phyloP scores from a whole-genome alignment of 495 filamentous ascomycete species.

The Podospora pseudoanserina region DNA sequence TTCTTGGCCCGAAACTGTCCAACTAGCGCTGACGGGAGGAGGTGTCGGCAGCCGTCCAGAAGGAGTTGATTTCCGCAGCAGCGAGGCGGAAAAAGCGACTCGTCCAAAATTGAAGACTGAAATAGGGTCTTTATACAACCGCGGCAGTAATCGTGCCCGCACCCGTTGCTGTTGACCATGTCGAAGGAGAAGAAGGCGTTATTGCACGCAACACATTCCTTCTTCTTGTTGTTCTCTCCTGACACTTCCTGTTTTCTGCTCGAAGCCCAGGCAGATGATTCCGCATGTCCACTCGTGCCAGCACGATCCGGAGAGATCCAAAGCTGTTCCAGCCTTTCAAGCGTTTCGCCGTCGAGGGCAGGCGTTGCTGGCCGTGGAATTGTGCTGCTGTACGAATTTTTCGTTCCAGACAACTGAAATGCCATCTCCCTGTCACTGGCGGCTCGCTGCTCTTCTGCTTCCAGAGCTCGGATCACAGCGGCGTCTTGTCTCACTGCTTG shows the following conservation, averaged over 20 bases:
- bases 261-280: constrained; percentile 21
- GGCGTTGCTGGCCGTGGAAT: not conserved
- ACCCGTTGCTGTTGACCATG: constrained; percentile 23
- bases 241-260: not conserved
- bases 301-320: not conserved
- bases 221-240: not conserved
- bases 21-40: constrained; percentile 32
- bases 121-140: constrained; percentile 45
- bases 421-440: constrained; percentile 17
- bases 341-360: not conserved
- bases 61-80: constrained; percentile 47
- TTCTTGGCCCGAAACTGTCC: constrained; percentile 38
- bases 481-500: constrained; percentile 30
- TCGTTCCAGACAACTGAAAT: not conserved
- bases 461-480: constrained; percentile 14
- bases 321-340: not conserved
- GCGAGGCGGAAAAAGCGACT: constrained; percentile 50
- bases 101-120: constrained; percentile 39
- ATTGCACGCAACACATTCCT: constrained; percentile 13
- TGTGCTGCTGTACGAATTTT: not conserved
- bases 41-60: constrained; percentile 27
- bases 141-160: constrained; percentile 47
- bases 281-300: not conserved
- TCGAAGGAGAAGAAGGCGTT: constrained; percentile 15
- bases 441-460: constrained; percentile 25